Percentiles rank a stretch among this genome's conserved stretches.
Conservation (phyloP, 768 basidiomycete genomes). For the Leccinum arenicola region DNA sequence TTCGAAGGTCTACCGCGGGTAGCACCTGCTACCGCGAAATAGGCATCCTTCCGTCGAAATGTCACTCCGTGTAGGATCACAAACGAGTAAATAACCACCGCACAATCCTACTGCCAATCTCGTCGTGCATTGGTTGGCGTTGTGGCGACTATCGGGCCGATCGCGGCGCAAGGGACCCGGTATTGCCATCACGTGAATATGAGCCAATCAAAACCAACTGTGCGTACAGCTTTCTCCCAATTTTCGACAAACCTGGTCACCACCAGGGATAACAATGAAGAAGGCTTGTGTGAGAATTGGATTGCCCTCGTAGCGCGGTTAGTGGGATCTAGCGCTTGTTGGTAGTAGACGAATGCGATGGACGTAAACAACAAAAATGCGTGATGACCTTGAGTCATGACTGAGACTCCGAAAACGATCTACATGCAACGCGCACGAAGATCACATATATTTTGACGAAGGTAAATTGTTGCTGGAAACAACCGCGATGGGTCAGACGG, state of each 20-base stretch:
- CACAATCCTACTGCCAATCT: no score
- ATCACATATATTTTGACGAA: no score
- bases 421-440: no score
- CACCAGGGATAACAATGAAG: no score
- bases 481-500: neutral
- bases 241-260: no score
- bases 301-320: conserved; percentile 24
- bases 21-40: neutral
- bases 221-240: neutral
- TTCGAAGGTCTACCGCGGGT: no score
- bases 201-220: neutral
- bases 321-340: conserved; percentile 69
- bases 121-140: no score
- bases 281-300: no score
- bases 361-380: conserved; percentile 49
- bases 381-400: no score
- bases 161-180: neutral
- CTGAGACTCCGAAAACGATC: no score
- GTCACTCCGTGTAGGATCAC: neutral
- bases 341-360: conserved; percentile 68
- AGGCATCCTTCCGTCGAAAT: neutral
- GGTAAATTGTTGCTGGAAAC: no score
- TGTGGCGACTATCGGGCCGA: neutral
- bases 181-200: neutral
- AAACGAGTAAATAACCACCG: neutral